These are phyloP conservation scores for Alternaria sp. DNA, from an alignment of 2,329 filamentous ascomycete species.

Conservation along the genomic window DNA sequence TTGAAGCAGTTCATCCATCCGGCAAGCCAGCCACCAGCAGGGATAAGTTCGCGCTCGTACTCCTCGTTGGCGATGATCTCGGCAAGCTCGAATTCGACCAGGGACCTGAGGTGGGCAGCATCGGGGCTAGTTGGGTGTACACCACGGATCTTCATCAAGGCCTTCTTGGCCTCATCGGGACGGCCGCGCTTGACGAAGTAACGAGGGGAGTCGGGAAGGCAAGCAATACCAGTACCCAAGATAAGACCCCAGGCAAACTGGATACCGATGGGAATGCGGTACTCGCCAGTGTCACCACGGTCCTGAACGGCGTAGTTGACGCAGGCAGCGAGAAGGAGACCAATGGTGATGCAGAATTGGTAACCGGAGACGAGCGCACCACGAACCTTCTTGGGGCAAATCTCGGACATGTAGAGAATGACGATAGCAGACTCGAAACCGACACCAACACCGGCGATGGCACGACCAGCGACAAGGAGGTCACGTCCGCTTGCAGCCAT, in stretches of 20 bases:
- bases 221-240: constrained; percentile 73
- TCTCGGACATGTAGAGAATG: constrained; percentile 82
- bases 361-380: constrained; percentile 79
- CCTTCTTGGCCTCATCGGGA: constrained; percentile 64
- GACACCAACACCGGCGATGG: not conserved
- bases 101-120: not conserved
- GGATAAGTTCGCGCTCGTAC: constrained; percentile 68
- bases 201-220: constrained; percentile 85
- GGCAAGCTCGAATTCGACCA: constrained; percentile 75
- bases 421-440: constrained; percentile 51
- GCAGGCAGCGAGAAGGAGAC: constrained; percentile 76
- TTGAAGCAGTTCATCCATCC: constrained; percentile 74
- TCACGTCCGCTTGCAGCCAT: constrained; percentile 1
- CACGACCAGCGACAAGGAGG: constrained; percentile 4
- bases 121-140: constrained; percentile 1
- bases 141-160: constrained; percentile 5
- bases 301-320: constrained; percentile 76
- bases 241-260: constrained; percentile 85
- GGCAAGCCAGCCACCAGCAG: constrained; percentile 49
- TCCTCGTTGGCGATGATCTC: constrained; percentile 91
- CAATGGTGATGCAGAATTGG: constrained; percentile 84
- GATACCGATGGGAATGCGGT: constrained; percentile 78
- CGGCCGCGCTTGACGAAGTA: constrained; percentile 88
- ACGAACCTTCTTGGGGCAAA: constrained; percentile 75
- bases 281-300: constrained; percentile 69